Conservation (phyloP, 345 rosid species). For the Psidium guajava region DNA sequence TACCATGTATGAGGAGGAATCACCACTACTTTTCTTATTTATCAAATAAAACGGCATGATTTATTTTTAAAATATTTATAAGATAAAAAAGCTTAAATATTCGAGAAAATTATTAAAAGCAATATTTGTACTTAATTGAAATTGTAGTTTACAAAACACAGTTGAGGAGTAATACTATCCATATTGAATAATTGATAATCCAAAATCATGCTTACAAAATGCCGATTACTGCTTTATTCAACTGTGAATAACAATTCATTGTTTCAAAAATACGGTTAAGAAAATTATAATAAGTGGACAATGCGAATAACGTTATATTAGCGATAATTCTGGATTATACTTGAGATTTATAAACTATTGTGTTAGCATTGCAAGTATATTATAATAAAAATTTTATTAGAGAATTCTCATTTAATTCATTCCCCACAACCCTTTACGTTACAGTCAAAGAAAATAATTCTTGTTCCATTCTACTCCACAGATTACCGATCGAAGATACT, state of each 20-base stretch:
- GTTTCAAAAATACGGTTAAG: background rate
- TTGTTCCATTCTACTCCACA: background rate
- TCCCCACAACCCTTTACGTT: background rate
- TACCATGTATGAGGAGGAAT: no score
- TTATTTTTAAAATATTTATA: no score
- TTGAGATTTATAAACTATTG: background rate
- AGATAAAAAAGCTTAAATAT: no score
- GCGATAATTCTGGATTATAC: background rate
- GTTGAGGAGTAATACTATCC: background rate
- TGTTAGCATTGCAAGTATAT: background rate
- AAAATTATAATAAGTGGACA: background rate
- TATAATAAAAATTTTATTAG: background rate
- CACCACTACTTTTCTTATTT: no score
- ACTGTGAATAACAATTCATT: background rate
- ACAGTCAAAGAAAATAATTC: background rate
- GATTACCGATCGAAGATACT: background rate
- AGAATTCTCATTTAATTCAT: background rate
- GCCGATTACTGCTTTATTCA: background rate
- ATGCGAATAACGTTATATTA: fast-evolving
- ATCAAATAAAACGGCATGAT: no score
- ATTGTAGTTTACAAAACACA: no score
- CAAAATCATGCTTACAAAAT: background rate
- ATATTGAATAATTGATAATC: background rate
- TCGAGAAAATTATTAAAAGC: no score
- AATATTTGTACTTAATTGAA: no score